These are phyloP conservation scores for Geranium brycei DNA, from an alignment of 345 rosid genomes.

Conservation along the genomic window DNA sequence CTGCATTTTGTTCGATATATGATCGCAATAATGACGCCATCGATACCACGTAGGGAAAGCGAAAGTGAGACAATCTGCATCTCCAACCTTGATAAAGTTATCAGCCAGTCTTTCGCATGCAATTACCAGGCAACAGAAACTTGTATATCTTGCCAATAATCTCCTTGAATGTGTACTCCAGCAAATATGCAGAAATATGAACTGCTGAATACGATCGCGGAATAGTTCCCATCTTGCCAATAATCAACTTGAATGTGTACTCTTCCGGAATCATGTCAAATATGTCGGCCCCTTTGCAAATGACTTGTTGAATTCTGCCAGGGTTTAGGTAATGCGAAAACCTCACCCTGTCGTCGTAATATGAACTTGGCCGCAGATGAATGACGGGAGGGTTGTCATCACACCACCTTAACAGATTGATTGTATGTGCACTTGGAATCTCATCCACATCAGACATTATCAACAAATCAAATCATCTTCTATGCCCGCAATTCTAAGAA, in stretches of 20 bases:
- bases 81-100: constrained; percentile 8
- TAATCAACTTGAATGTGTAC: constrained; percentile 24
- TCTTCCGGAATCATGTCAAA: constrained; percentile 33
- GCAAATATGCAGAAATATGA: constrained; percentile 23
- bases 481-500: no score
- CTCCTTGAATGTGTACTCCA: no score
- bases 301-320: constrained; percentile 21
- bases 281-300: constrained; percentile 26
- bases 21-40: no score
- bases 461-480: no score
- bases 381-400: no score
- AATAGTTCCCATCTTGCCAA: constrained; percentile 29
- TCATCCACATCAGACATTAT: no score
- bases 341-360: no score
- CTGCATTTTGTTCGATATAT: constrained; percentile 3
- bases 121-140: constrained; percentile 29
- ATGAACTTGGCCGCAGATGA: no score
- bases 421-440: no score
- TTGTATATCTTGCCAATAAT: constrained; percentile 15
- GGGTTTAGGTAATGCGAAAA: no score
- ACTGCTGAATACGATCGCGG: constrained; percentile 26
- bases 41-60: no score
- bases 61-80: constrained; percentile 9
- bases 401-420: no score
- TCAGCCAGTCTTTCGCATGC: constrained; percentile 5